Evolutionary conservation across 2,329 filamentous ascomycete species (phyloP), one percentile per base, ranked within the genome.

Genomic region (Colletotrichum plurivorum): DNA sequence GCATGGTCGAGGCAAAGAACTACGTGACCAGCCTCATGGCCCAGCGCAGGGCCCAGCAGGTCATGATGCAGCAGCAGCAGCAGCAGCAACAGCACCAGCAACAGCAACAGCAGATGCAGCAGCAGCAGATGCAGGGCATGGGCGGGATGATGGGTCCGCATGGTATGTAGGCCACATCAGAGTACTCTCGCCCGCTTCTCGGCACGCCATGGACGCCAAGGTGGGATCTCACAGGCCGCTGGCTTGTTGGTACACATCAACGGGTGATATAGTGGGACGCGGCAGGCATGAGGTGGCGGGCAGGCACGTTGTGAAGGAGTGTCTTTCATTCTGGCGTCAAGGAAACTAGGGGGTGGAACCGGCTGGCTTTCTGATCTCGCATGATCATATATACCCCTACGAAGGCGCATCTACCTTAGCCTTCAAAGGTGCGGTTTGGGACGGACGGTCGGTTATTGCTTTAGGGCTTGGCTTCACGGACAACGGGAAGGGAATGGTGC

Each of bases 101-200:
- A 51, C 67, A 71, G 41, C 76, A 79, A 36, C 78, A 80, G 3
- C 57, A 60, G 25, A 36, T 36, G 31, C 31, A 36, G 31, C 31
- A 36, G 31, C 31, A 75, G 49, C 76, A 80, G 39, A 84, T 88
- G 81, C 84, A 87, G 67, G 84, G 84, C 7, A 87, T 88, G 83
- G 82, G 84, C 61, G 81, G 83, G 27, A 88, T 89, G 83, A 86
- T 87, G 84, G 83, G 83, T 13, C 80, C 81, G 20, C 84, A 86
- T 72, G 84, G 82, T 46, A 85, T 86, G 83, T 85, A 80, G 75
- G 57, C 43, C 18, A 15, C 10, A 20, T 18, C 60, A 8, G 2
- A 39, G n/a, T n/a, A 22, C 18, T 20, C 46, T 20, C 7, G 16
- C 10, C n/a, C 18, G 20, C 10, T 13, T 18, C 8, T 49, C 31